phyloP scores from a whole-genome alignment of 768 basidiomycete genomes.

The Rhizopogon vesiculosus region DNA sequence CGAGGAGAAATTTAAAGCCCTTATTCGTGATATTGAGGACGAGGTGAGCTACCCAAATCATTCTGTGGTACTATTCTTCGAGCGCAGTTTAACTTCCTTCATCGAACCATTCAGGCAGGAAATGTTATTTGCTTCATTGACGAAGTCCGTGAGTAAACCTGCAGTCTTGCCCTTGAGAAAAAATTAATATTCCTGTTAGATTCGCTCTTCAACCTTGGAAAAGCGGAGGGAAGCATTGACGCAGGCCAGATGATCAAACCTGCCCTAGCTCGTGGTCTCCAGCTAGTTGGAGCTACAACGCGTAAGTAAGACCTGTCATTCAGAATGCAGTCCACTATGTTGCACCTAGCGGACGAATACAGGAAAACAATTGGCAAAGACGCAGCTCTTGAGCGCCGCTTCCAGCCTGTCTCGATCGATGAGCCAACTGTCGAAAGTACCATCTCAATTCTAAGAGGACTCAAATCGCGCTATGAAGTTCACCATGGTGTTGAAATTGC shows the following conservation, averaged over 20 bases:
- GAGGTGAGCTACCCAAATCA: conserved; percentile 43
- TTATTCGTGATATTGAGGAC: conserved; percentile 87
- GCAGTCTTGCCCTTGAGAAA: not conserved
- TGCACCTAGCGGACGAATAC: conserved; percentile 70
- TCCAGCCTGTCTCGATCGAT: conserved; percentile 86
- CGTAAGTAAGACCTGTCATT: conserved; percentile 39
- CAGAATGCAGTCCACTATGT: not conserved
- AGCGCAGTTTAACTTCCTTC: conserved; percentile 4
- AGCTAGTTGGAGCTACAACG: conserved; percentile 89
- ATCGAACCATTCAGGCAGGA: conserved; percentile 39
- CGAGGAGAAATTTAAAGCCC: conserved; percentile 89
- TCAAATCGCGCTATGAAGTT: conserved; percentile 82
- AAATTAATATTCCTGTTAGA: conserved; percentile 34
- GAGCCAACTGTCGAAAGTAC: conserved; percentile 85
- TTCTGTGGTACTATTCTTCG: conserved; percentile 13
- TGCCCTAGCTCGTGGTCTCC: conserved; percentile 80
- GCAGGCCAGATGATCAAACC: conserved; percentile 94
- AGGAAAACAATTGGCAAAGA: conserved; percentile 90
- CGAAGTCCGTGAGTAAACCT: conserved; percentile 74
- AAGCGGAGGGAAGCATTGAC: conserved; percentile 88
- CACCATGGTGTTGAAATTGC: conserved; percentile 94
- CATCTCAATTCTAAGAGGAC: conserved; percentile 81
- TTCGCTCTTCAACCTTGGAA: conserved; percentile 82
- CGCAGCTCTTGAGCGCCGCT: conserved; percentile 84
- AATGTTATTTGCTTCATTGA: conserved; percentile 92